phyloP scores from a whole-genome alignment of 2,329 filamentous ascomycete species.

The Aspergillus flavus region DNA sequence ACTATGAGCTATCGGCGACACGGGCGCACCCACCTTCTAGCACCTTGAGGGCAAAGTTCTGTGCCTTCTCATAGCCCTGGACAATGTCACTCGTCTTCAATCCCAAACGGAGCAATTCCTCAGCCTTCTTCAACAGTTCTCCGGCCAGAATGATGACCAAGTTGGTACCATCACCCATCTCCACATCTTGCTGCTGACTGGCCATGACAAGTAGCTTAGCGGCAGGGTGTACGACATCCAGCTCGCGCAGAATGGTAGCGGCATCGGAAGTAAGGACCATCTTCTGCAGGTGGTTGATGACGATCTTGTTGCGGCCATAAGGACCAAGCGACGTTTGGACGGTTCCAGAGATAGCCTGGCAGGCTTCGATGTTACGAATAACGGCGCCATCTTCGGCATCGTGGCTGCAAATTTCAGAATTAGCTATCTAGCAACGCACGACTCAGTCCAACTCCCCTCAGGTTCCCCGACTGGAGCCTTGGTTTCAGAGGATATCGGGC shows the following conservation, averaged over 20 bases:
- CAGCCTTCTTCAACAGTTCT: conserved; percentile 93
- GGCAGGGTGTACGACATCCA: conserved; percentile 97
- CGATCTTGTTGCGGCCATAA: conserved; percentile 98
- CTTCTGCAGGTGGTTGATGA: conserved; percentile 99
- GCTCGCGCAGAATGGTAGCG: conserved; percentile 93
- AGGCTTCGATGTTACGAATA: conserved; percentile 97
- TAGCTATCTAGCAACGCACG: conserved; percentile 8
- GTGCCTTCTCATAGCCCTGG: conserved; percentile 91
- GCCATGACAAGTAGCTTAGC: conserved; percentile 99
- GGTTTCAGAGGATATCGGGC: conserved; percentile 5
- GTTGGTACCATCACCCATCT: conserved; percentile 99
- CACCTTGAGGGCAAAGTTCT: conserved; percentile 80
- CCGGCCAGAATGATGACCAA: conserved; percentile 94
- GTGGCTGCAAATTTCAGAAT: conserved; percentile 66
- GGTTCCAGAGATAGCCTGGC: conserved; percentile 90
- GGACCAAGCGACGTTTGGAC: conserved; percentile 96
- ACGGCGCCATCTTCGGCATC: conserved; percentile 99
- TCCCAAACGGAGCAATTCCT: conserved; percentile 94
- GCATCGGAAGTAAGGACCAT: conserved; percentile 99
- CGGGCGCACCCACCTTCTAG: conserved; percentile 65
- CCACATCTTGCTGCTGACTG: conserved; percentile 95
- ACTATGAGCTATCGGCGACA: not conserved
- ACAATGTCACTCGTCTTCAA: conserved; percentile 98
- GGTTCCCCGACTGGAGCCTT: not conserved
- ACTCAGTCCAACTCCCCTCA: not conserved